Base-by-base conservation (phyloP, 768 basidiomycete genomes). In the Mycena galericulata region DNA sequence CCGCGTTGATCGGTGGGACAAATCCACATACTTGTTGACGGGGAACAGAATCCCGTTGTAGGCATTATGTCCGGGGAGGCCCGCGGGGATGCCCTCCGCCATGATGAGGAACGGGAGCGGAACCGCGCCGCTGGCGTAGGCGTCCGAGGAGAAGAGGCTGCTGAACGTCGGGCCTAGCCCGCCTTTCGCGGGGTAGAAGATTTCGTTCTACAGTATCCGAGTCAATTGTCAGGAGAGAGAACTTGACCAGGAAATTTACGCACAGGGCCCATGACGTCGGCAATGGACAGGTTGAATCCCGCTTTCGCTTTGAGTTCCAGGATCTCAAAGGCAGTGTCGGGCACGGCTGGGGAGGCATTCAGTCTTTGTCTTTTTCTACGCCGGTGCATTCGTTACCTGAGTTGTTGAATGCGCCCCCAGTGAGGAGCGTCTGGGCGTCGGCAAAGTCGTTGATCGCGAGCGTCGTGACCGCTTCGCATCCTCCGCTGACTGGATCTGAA, bases 41-140 rank as follows among this genome's bases (percentile, higher is more conserved):
- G 60, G 60, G 18, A 62, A 62, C 20, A 62, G 32, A 20, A 62
- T 62, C 43, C 60, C 60, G 47, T 62, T 38, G 49, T 40, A 62
- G 60, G 60, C 50, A 38, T 8, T 41, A 32, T 49, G 50, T 50
- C 60, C 60, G 0, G 60, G 45, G 11, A 62, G 49, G n/a, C 60
- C 60, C n/a, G 38, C 36, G 49, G 60, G 60, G 26, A 62, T 62
- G 12, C 60, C 60, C 30, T 62, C 60, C 2, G 60, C 60, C 60
- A 51, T 51, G 27, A 62, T 62, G 60, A 62, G 60, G 60, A 62
- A 51, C 10, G 60, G 60, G 60, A 62, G 60, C 15, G 60, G 60
- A 36, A 62, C 60, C 27, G 60, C 50, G 24, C 60, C 49, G 47
- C 30, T 62, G 38, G 49, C 51, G 26, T 62, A 62, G 47, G 60